Conservation (phyloP, 495 filamentous ascomycete species). For the Barbatosphaeria neglecta region DNA sequence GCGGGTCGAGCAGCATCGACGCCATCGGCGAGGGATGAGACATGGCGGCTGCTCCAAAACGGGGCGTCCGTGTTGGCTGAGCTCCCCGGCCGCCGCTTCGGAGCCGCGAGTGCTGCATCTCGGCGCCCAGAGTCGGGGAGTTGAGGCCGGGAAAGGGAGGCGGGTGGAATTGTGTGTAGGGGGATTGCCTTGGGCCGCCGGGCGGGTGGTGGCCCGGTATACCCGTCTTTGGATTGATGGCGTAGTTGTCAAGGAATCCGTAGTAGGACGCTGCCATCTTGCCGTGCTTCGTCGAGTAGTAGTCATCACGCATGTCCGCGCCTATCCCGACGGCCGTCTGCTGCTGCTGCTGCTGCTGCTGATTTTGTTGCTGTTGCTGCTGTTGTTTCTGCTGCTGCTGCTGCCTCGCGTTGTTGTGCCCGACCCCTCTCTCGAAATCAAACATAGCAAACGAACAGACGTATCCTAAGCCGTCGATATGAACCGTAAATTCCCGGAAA, state of each 20-base stretch:
- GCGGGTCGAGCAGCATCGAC: constrained; percentile 73
- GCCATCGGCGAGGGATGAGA: constrained; percentile 45
- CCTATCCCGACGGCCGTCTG: constrained; percentile 16
- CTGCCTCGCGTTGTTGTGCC: constrained; percentile 28
- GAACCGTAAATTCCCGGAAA: constrained; percentile 93
- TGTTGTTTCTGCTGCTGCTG: constrained; percentile 10
- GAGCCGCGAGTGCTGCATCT: constrained; percentile 42
- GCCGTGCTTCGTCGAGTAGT: constrained; percentile 86
- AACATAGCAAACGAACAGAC: constrained; percentile 98
- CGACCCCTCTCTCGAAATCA: constrained; percentile 77
- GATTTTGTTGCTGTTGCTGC: neutral
- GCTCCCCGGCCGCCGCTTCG: constrained; percentile 25
- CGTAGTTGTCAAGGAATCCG: constrained; percentile 86
- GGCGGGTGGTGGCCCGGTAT: constrained; percentile 35
- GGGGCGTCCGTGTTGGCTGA: constrained; percentile 13
- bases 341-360: neutral
- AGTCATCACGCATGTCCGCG: constrained; percentile 70
- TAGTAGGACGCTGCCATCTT: constrained; percentile 96
- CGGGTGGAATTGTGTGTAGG: constrained; percentile 51
- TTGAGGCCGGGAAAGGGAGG: constrained; percentile 62
- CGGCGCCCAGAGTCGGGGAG: constrained; percentile 47
- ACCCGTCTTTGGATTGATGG: constrained; percentile 47
- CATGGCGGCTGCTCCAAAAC: constrained; percentile 17
- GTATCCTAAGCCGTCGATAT: constrained; percentile 91
- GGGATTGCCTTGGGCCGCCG: constrained; percentile 29